Evolutionary conservation across 2,329 filamentous ascomycete genomes (phyloP).

Genomic region (Helotiales sp.): DNA sequence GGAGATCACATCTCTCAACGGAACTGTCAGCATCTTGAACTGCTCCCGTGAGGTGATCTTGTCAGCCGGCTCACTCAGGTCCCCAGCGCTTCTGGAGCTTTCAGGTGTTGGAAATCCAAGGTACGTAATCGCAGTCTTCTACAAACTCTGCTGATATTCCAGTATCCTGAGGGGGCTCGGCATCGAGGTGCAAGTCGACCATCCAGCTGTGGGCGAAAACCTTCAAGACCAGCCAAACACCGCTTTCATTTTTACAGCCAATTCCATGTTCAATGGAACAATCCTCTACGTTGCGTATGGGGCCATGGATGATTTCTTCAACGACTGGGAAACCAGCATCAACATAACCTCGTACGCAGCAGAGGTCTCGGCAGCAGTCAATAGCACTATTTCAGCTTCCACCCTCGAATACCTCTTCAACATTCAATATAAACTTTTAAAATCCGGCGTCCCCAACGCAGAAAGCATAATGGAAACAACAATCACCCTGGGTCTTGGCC

Average conservation of each 20-base stretch:
- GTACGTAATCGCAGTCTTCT: not conserved
- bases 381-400: not conserved
- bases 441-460: not conserved
- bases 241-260: not conserved
- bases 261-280: not conserved
- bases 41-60: constrained; percentile 10
- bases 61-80: constrained; percentile 41
- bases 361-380: not conserved
- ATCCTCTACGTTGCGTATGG: not conserved
- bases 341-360: not conserved
- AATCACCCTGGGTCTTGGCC: not conserved
- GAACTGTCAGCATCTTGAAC: not conserved
- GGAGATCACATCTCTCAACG: not conserved
- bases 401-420: not conserved
- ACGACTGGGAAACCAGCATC: not conserved
- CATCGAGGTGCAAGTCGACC: constrained; percentile 29
- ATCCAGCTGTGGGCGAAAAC: constrained; percentile 36
- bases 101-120: constrained; percentile 46
- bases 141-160: constrained; percentile 30
- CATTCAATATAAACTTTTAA: not conserved
- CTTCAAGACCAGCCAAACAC: constrained; percentile 41
- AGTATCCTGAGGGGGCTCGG: constrained; percentile 34
- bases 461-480: not conserved
- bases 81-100: constrained; percentile 51
- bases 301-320: not conserved